These are phyloP conservation scores for Volutella citrinella DNA, from an alignment of 2,329 filamentous ascomycete species.

Conservation along the genomic window DNA sequence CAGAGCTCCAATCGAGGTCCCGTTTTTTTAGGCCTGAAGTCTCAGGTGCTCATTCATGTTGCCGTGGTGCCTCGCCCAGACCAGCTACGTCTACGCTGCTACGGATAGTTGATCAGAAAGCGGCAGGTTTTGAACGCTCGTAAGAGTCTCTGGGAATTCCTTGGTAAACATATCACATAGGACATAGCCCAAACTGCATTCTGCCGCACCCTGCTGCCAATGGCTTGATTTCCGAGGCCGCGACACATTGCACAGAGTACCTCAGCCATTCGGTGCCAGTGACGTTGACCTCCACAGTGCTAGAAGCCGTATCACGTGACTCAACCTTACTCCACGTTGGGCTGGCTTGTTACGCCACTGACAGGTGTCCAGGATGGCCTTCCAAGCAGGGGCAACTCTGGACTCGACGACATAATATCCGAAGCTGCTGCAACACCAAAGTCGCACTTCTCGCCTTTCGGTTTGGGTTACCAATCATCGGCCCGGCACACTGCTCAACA, in stretches of 20 bases:
- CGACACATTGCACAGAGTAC: too few species aligned
- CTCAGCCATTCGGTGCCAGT: too few species aligned
- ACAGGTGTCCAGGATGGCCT: slow-evolving; percentile 27
- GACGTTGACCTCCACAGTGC: too few species aligned
- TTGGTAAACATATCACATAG: too few species aligned
- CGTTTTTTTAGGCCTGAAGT: slow-evolving; percentile 31
- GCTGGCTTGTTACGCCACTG: slow-evolving; percentile 14
- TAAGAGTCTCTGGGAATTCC: too few species aligned
- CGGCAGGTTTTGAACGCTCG: too few species aligned
- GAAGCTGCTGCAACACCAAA: slow-evolving; percentile 10
- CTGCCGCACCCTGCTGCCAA: too few species aligned
- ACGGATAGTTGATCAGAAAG: too few species aligned
- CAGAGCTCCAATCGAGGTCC: slow-evolving; percentile 14
- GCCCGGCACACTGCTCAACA: not conserved
- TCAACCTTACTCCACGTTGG: slow-evolving; percentile 16
- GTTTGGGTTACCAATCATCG: not conserved
- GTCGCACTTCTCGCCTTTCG: slow-evolving; percentile 3
- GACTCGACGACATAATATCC: slow-evolving; percentile 13
- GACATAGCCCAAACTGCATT: too few species aligned
- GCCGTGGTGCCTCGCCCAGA: not conserved
- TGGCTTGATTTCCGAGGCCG: too few species aligned
- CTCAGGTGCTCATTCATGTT: slow-evolving; percentile 26
- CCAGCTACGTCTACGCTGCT: too few species aligned
- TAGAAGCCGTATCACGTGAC: slow-evolving; percentile 13
- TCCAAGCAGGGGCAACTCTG: slow-evolving; percentile 23